Evolutionary conservation across 768 basidiomycete species (phyloP), one percentile per base, ranked within the genome.

Genomic region (Tylopilus subfusipes): DNA sequence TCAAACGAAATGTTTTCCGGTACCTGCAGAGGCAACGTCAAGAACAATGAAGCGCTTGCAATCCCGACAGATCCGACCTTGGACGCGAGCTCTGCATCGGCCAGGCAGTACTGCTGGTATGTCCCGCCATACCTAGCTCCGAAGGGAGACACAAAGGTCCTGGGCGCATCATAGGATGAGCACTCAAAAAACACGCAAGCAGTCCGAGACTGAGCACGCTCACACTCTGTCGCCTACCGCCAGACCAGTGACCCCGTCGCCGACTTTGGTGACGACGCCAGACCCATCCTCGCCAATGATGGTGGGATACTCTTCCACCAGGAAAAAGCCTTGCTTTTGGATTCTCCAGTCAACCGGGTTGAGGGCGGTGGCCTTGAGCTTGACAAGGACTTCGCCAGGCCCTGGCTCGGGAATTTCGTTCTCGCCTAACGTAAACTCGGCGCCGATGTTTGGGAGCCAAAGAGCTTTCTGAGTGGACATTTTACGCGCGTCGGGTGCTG

Each of bases 321-420:
- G 1, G 43, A 49, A 46, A 19, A 56, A 54, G 3, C 52, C 54
- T 16, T 12, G 13, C 30, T 49, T 57, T 39, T 53, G 59, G 25
- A 58, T 38, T 5, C 16, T 43, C 52, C 52, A 48, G 56, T 83
- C 79, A 2, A 74, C 62, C 1, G 80, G 80, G 53, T 81, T 78
- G n/a, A 81, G 56, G 3, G 73, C 72, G 0, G 72, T 68, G 1
- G 78, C 68, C 42, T 70, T 56, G 42, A 79, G 57, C 54, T 73
- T 74, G 59, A 79, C 68, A 29, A 80, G 69, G 27, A 79, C 48
- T 49, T 80, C 75, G 27, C 73, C 74, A 4, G 72, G 67, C 0
- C 73, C 72, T 5, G 79, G 78, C 14, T 59, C 58, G 0, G 68
- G 71, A 3, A 78, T 63, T 1, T 57, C 47, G 22, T 11, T 51